These are phyloP conservation scores for Cryoendolithus antarcticus DNA, from an alignment of 2,329 filamentous ascomycete species.

Conservation along the genomic window DNA sequence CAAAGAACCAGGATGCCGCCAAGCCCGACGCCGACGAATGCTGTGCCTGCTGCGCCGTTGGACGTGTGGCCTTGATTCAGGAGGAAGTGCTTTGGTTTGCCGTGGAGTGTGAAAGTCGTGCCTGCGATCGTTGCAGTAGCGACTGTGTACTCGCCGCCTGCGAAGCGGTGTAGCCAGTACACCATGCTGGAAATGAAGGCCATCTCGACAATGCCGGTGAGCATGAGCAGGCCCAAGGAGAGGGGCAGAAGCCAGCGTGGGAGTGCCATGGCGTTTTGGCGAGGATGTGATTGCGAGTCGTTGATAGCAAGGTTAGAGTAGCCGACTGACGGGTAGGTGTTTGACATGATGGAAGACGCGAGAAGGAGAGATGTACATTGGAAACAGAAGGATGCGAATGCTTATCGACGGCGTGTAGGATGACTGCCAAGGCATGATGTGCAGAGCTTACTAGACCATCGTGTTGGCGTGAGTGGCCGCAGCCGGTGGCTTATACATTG, in stretches of 20 bases:
- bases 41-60: constrained; percentile 21
- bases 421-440: no score
- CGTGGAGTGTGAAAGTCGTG: constrained; percentile 25
- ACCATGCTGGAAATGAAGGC: constrained; percentile 18
- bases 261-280: not conserved
- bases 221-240: constrained; percentile 13
- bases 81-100: constrained; percentile 27
- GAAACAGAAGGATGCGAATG: no score
- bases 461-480: no score
- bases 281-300: no score
- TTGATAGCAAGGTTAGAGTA: no score
- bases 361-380: no score
- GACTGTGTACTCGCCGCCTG: constrained; percentile 14
- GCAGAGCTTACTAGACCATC: no score
- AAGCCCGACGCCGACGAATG: constrained; percentile 18
- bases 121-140: constrained; percentile 5
- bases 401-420: no score
- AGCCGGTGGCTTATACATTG: no score
- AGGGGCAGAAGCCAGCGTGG: constrained; percentile 2
- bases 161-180: constrained; percentile 16
- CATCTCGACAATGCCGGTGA: constrained; percentile 16
- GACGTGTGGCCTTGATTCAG: constrained; percentile 19
- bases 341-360: no score
- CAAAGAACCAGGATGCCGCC: constrained; percentile 15
- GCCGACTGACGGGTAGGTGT: no score